phyloP scores from a whole-genome alignment of 2,329 filamentous ascomycete genomes.

The Aspergillus luchuensis region DNA sequence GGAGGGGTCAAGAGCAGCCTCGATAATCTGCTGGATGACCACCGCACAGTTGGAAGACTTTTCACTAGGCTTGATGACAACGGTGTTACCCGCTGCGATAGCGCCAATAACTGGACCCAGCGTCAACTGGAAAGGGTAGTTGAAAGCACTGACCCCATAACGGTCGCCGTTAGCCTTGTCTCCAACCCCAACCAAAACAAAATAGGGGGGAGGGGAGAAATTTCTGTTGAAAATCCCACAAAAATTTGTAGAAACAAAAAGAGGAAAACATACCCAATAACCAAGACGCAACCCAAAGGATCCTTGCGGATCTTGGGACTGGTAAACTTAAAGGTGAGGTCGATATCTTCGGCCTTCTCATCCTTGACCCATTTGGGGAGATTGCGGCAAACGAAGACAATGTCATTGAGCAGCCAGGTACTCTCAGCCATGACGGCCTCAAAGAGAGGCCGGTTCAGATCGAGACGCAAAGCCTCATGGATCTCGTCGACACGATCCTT shows the following conservation, averaged over 20 bases:
- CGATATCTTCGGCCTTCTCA: slow-evolving; percentile 71
- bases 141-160: slow-evolving; percentile 67
- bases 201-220: not conserved
- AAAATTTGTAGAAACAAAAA: not conserved
- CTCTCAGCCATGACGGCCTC: slow-evolving; percentile 77
- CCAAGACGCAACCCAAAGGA: slow-evolving; percentile 76
- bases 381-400: slow-evolving; percentile 74
- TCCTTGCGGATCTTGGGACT: slow-evolving; percentile 80
- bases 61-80: slow-evolving; percentile 89
- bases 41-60: slow-evolving; percentile 73
- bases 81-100: slow-evolving; percentile 89
- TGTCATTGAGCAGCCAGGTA: slow-evolving; percentile 77
- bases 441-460: slow-evolving; percentile 75
- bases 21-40: slow-evolving; percentile 76
- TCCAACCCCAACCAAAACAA: not conserved
- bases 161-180: not conserved
- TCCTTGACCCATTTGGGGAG: slow-evolving; percentile 82
- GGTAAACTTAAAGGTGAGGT: slow-evolving; percentile 68
- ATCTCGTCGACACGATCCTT: slow-evolving; percentile 75
- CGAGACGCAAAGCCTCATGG: slow-evolving; percentile 71
- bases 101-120: slow-evolving; percentile 81
- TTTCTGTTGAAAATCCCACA: no score
- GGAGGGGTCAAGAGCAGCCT: slow-evolving; percentile 72
- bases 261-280: slow-evolving; percentile 67
- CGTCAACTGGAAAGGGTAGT: slow-evolving; percentile 84